Conservation (phyloP, 805 yeast genomes). For the Teunomyces panamensis region DNA sequence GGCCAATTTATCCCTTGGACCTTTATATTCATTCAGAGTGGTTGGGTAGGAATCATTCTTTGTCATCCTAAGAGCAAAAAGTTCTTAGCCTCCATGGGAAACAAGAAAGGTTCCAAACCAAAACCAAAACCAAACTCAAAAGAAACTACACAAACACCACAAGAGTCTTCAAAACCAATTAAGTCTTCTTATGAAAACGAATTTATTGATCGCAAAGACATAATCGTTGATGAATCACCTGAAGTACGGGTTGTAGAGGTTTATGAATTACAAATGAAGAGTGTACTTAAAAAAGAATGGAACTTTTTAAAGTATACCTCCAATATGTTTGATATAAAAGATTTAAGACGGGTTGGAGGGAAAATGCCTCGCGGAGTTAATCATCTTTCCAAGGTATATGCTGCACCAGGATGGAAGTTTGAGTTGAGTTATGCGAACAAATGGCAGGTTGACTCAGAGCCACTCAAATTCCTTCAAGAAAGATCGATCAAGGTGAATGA, state of each 20-base stretch:
- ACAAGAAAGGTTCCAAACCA: conserved; percentile 2
- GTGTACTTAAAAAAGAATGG: conserved; percentile 61
- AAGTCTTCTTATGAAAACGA: conserved; percentile 14
- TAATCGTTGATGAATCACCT: conserved; percentile 70
- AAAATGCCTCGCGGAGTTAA: conserved; percentile 66
- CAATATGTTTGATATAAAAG: conserved; percentile 50
- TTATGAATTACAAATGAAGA: conserved; percentile 70
- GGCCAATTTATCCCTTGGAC: conserved; percentile 65
- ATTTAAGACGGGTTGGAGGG: conserved; percentile 37
- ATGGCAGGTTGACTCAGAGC: conserved; percentile 65
- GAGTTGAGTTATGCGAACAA: conserved; percentile 46
- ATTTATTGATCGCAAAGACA: conserved; percentile 40
- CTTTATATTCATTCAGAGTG: conserved; percentile 48
- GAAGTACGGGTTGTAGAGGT: conserved; percentile 65
- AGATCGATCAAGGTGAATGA: conserved; percentile 27
- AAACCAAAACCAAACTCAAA: not conserved
- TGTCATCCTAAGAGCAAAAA: conserved; percentile 60
- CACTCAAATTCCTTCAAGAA: conserved; percentile 49
- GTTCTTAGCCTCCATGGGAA: conserved; percentile 14
- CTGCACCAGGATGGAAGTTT: conserved; percentile 77
- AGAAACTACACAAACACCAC: too few relatives aligned
- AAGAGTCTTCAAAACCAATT: conserved; percentile 4
- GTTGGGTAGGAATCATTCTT: conserved; percentile 53
- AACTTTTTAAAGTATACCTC: conserved; percentile 55
- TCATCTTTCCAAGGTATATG: conserved; percentile 50